These are phyloP conservation scores for Clonostachys chloroleuca DNA, from an alignment of 2,329 filamentous ascomycete genomes.

Conservation along the genomic window DNA sequence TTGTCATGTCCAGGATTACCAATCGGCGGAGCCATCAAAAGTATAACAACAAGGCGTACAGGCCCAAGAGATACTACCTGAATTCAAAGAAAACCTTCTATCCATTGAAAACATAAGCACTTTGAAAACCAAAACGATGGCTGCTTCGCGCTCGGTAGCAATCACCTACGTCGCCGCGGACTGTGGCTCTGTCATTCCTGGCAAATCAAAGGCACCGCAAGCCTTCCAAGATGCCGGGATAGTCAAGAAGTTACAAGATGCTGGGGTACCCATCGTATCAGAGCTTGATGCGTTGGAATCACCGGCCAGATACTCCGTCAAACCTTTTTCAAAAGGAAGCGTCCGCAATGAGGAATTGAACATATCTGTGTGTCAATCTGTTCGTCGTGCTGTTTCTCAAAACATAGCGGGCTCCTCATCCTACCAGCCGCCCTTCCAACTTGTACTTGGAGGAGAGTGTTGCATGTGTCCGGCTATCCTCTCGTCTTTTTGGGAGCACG, in stretches of 20 bases:
- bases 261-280: not conserved
- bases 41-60: no score
- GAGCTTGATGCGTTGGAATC: not conserved
- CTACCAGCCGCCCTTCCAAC: not conserved
- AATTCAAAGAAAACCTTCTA: no score
- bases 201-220: slow-evolving; percentile 12
- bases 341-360: not conserved
- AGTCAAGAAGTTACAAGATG: not conserved
- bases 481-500: not conserved
- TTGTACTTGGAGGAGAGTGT: not conserved
- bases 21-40: no score
- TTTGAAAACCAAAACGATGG: no score
- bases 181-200: slow-evolving; percentile 12
- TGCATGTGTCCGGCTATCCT: not conserved
- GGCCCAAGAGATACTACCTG: no score
- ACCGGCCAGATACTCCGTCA: not conserved
- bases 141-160: not conserved
- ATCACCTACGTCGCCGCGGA: slow-evolving; percentile 12
- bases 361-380: not conserved
- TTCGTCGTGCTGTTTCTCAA: not conserved
- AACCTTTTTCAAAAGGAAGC: not conserved
- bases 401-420: not conserved
- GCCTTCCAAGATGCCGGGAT: slow-evolving; percentile 9
- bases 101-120: no score
- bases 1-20: no score